A percentile compares a stretch with the other conserved stretches of the same genome.
These are phyloP conservation scores for Alternaria triticimaculans DNA, from an alignment of 2,329 filamentous ascomycete genomes.

Conservation along the genomic window DNA sequence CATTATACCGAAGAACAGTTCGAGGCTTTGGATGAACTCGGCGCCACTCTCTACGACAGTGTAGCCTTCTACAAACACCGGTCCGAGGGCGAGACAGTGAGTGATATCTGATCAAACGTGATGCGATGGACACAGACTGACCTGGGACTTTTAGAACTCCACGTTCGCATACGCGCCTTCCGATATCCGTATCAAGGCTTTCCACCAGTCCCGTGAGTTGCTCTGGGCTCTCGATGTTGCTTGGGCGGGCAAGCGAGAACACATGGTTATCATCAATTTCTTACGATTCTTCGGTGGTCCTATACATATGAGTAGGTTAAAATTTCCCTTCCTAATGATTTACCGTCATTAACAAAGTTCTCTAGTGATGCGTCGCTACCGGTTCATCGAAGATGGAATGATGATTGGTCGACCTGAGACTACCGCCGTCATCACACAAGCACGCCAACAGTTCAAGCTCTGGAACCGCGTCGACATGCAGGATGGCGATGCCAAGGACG, in stretches of 20 bases:
- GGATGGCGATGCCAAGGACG: neutral
- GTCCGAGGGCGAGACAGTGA: constrained; percentile 39
- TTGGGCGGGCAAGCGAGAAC: neutral
- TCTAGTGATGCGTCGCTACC: constrained; percentile 12
- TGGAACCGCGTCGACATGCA: neutral
- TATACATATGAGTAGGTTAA: constrained; percentile 5
- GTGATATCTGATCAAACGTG: neutral
- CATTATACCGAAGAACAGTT: constrained; percentile 19
- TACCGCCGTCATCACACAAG: neutral
- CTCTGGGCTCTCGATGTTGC: constrained; percentile 44
- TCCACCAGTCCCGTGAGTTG: constrained; percentile 33
- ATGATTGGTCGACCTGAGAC: constrained; percentile 2
- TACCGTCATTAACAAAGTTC: neutral
- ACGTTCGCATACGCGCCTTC: constrained; percentile 41
- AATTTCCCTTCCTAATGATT: neutral
- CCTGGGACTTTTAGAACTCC: constrained; percentile 24
- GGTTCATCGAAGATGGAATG: constrained; percentile 11
- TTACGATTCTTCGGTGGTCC: constrained; percentile 6
- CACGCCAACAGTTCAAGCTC: neutral
- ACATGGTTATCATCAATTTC: constrained; percentile 3
- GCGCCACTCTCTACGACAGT: constrained; percentile 40
- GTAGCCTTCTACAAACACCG: constrained; percentile 47
- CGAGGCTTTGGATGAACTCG: constrained; percentile 28
- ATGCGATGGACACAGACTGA: neutral
- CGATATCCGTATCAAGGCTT: constrained; percentile 29